Evolutionary conservation across 768 basidiomycete species (phyloP).

Genomic region (Serendipita sp.): DNA sequence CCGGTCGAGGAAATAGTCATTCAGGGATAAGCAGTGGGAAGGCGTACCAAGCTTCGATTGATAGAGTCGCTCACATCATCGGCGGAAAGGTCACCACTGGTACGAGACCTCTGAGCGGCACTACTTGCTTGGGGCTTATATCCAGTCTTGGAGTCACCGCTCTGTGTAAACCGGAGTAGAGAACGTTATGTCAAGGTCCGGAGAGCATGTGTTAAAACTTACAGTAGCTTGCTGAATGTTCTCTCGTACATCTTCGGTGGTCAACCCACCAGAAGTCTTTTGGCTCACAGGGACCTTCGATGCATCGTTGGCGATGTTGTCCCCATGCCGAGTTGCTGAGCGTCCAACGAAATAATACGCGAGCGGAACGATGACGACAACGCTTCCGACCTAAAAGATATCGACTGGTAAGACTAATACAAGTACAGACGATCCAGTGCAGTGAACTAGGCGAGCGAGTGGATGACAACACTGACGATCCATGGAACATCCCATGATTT

Average conservation of each 20-base stretch:
- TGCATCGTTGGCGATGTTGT: slow-evolving; percentile 1
- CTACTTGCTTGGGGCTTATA: too few relatives aligned
- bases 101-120: too few relatives aligned
- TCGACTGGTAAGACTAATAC: neutral
- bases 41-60: too few relatives aligned
- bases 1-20: too few relatives aligned
- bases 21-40: too few relatives aligned
- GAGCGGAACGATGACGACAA: neutral
- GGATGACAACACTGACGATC: neutral
- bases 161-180: too few relatives aligned
- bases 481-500: neutral
- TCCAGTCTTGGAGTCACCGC: too few relatives aligned
- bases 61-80: too few relatives aligned
- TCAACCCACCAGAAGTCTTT: neutral
- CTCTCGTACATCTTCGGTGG: neutral
- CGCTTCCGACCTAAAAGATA: neutral
- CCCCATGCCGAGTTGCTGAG: neutral
- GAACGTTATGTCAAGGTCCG: too few relatives aligned
- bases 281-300: neutral
- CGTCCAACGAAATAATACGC: neutral
- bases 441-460: neutral
- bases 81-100: too few relatives aligned
- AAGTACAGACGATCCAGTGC: neutral
- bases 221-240: too few relatives aligned
- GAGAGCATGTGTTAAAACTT: too few relatives aligned